Base-by-base conservation (phyloP, 495 filamentous ascomycete genomes). In the Daldinia grandis region DNA sequence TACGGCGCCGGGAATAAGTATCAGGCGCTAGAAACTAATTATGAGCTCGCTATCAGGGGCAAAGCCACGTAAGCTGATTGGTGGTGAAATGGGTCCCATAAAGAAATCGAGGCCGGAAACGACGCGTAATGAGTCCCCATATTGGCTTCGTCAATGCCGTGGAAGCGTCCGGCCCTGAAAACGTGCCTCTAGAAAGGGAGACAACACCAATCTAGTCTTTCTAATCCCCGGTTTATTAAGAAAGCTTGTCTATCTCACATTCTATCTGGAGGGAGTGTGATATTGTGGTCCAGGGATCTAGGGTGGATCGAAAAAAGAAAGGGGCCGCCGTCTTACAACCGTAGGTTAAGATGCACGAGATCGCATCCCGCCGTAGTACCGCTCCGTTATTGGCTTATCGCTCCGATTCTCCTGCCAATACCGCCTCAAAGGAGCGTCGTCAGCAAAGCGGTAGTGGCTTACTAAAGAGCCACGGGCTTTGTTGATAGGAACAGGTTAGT, bases 111-210 rank as follows among this genome's bases (percentile, higher is more conserved):
- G 5, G 5, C 42, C 42, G 42, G 42, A 47, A 47, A 47, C 42
- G 42, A 47, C 42, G 42, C 42, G 42, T 47, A 47, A 47, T 47
- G 42, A 47, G 42, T 47, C 19, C 17, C 42, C 42, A 47, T 47
- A 47, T 24, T 47, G 42, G 42, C 19, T 4, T 47, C 42, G 8
- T 47, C 42, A 19, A 47, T 47, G 42, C 42, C 42, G 42, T 47
- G 42, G 42, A 47, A 47, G 42, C 42, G 17, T 47, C 17, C 42
- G 42, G 42, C 42, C 42, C 42, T 21, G 42, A 12, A 47, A 47
- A 47, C 8, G 42, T 47, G 19, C 42, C 19, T 24, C 14, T 47
- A 17, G 38, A 40, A 17, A 40, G 38, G n/a, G 38, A 17, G 19
- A 44, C 1, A 44, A 17, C 40, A 17, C 15, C 40, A 44, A 24